phyloP scores from a whole-genome alignment of 352 stramenopile species.

The Lagenidium giganteum region DNA sequence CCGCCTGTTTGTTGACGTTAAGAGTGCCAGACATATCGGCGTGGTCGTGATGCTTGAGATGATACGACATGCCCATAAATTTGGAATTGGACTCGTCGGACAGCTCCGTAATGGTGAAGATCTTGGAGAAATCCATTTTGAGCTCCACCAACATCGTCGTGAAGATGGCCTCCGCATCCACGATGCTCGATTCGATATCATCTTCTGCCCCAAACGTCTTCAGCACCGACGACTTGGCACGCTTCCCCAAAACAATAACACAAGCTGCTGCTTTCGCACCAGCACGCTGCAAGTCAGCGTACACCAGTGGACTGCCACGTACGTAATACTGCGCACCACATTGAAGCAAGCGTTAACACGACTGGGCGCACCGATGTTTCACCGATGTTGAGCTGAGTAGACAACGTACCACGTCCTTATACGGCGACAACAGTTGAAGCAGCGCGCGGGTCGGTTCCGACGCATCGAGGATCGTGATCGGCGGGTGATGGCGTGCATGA shows the following conservation, averaged over 20 bases:
- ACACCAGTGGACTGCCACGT: constrained; percentile 67
- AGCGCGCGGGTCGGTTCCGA: constrained; percentile 51
- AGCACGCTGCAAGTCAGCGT: constrained; percentile 72
- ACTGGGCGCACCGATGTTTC: neutral
- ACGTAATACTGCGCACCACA: constrained; percentile 61
- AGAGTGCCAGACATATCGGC: neutral
- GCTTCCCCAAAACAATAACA: constrained; percentile 80
- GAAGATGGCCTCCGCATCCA: constrained; percentile 81
- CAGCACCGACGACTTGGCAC: constrained; percentile 30
- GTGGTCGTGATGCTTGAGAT: constrained; percentile 30
- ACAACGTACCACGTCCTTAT: constrained; percentile 62
- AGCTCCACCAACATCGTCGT: constrained; percentile 82
- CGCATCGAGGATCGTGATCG: constrained; percentile 77
- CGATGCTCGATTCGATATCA: constrained; percentile 67
- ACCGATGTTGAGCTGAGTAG: neutral
- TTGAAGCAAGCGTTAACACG: neutral
- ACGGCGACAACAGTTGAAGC: constrained; percentile 35
- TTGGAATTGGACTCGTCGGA: constrained; percentile 84
- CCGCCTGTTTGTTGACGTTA: neutral
- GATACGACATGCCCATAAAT: constrained; percentile 77
- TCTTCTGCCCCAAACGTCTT: constrained; percentile 22
- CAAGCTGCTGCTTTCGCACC: constrained; percentile 71
- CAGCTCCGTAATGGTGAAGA: constrained; percentile 85
- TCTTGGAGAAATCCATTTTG: constrained; percentile 82
- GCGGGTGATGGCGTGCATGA: constrained; percentile 43